A percentile compares a stretch with the other conserved stretches of the same genome.
These are phyloP conservation scores for Forsythia viridissima DNA, from an alignment of 257 asterid species.

Conservation along the genomic window DNA sequence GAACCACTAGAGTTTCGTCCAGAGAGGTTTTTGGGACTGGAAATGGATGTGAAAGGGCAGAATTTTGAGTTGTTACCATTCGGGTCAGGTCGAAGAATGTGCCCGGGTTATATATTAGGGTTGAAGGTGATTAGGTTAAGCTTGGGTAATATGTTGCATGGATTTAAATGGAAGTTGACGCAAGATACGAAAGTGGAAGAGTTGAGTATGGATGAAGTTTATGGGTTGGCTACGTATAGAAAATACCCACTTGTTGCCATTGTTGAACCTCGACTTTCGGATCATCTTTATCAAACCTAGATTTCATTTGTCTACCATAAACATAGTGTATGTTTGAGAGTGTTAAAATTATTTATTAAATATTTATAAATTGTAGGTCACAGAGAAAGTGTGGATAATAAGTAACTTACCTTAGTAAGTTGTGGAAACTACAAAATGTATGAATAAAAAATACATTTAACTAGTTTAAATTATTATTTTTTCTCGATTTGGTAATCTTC, in stretches of 20 bases:
- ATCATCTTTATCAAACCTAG: slow-evolving; percentile 17
- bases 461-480: too few relatives aligned
- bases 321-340: too few relatives aligned
- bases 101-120: slow-evolving; percentile 60
- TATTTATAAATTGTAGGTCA: too few relatives aligned
- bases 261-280: slow-evolving; percentile 43
- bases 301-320: too few relatives aligned
- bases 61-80: slow-evolving; percentile 58
- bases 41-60: slow-evolving; percentile 49
- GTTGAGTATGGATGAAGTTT: slow-evolving; percentile 47
- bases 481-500: too few relatives aligned
- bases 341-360: too few relatives aligned
- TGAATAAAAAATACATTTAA: too few relatives aligned
- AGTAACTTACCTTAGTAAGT: too few relatives aligned
- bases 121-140: slow-evolving; percentile 54
- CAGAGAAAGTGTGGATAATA: too few relatives aligned
- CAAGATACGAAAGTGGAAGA: slow-evolving; percentile 22
- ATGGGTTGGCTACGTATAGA: slow-evolving; percentile 51
- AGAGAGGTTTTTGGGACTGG: slow-evolving; percentile 42
- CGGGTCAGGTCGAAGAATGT: slow-evolving; percentile 65
- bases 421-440: too few relatives aligned
- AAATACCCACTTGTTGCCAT: slow-evolving; percentile 43
- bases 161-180: slow-evolving; percentile 50
- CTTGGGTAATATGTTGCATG: slow-evolving; percentile 55
- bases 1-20: slow-evolving; percentile 50